Percentiles rank a stretch among this genome's conserved stretches.
These are phyloP conservation scores for Prunella vulgaris DNA, from an alignment of 257 asterid genomes.

Conservation along the genomic window DNA sequence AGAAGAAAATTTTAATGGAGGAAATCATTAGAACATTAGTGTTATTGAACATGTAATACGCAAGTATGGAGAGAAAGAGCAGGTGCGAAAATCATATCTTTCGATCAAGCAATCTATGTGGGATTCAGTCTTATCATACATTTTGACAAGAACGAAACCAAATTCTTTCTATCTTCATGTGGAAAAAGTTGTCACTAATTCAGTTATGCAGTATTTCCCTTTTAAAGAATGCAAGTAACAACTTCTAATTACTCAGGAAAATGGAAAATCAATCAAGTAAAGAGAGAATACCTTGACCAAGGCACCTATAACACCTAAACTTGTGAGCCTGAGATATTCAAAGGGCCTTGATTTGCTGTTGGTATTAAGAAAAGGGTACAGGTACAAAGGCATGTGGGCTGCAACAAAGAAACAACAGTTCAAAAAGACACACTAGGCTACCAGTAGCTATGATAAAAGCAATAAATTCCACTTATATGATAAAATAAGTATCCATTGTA, in stretches of 20 bases:
- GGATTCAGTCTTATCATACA: background rate
- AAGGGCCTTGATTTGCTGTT: constrained; percentile 89
- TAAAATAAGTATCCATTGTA: background rate
- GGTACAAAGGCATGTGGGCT: constrained; percentile 85
- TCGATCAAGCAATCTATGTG: background rate
- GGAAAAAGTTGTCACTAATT: background rate
- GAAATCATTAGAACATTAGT: background rate
- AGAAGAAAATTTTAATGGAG: background rate
- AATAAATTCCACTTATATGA: background rate
- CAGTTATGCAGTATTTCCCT: constrained; percentile 1
- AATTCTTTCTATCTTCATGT: background rate
- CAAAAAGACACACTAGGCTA: constrained; percentile 5
- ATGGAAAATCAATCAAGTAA: background rate
- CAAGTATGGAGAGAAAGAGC: background rate
- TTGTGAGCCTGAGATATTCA: constrained; percentile 91
- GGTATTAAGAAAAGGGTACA: constrained; percentile 90
- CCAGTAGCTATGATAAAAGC: background rate
- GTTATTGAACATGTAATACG: background rate
- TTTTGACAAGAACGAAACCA: background rate
- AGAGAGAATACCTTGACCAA: constrained; percentile 74
- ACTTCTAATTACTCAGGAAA: constrained; percentile 6
- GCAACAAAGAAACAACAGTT: constrained; percentile 33
- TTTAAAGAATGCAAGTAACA: background rate
- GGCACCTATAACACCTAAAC: constrained; percentile 96
- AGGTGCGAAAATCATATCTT: background rate